phyloP scores from a whole-genome alignment of 495 filamentous ascomycete genomes.

The Penicillium nucicola region DNA sequence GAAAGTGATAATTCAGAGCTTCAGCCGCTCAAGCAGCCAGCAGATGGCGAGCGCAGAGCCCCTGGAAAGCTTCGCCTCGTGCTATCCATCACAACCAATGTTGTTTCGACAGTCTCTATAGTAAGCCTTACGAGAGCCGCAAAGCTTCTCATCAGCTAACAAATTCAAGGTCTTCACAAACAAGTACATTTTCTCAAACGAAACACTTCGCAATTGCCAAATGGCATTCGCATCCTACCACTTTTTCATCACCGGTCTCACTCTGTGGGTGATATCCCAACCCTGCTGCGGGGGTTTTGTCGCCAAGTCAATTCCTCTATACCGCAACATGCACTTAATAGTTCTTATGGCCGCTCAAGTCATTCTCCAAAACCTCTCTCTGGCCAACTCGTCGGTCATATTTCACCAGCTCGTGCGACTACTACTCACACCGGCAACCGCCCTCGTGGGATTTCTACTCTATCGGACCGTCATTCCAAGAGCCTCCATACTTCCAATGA shows the following conservation, averaged over 20 bases:
- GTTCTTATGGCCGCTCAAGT: constrained; percentile 69
- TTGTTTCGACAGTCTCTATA: no score
- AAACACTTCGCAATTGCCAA: constrained; percentile 62
- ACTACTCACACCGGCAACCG: constrained; percentile 66
- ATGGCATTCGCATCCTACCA: constrained; percentile 70
- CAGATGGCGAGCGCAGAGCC: no score
- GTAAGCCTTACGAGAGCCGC: no score
- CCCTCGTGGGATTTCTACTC: constrained; percentile 62
- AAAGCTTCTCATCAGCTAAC: no score
- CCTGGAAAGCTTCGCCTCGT: no score
- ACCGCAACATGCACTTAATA: constrained; percentile 61
- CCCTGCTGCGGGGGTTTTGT: constrained; percentile 59
- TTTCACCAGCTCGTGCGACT: constrained; percentile 75
- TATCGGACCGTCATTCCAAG: constrained; percentile 58
- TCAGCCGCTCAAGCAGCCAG: no score
- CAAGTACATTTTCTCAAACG: constrained; percentile 69
- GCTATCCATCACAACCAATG: no score
- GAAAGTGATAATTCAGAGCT: no score
- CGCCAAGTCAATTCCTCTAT: constrained; percentile 50
- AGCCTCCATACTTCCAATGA: constrained; percentile 39
- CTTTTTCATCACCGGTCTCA: constrained; percentile 66
- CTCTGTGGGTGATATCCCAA: constrained; percentile 61
- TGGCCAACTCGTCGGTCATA: constrained; percentile 68
- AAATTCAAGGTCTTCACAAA: constrained; percentile 66
- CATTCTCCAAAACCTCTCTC: constrained; percentile 69